Base-by-base conservation (phyloP, 345 rosid species). In the Eucalyptus rudis region DNA sequence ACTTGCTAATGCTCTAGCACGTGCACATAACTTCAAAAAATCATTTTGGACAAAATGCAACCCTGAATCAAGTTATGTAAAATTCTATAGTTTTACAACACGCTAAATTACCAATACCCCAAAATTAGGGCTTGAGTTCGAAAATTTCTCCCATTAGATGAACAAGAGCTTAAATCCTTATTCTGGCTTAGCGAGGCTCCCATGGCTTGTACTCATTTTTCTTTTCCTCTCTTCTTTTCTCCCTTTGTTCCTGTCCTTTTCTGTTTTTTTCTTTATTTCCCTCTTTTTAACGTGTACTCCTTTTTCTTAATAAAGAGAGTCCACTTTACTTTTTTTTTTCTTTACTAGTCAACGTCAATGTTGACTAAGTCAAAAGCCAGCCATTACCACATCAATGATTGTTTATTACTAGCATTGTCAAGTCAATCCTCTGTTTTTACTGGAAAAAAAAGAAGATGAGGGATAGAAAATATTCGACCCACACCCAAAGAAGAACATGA, bases 51-150 rank as follows among this genome's bases (percentile, higher is more conserved):
- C 25, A 54, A 58, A 58, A 0, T 11, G n/a, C 13, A 58, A 58
- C 13, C n/a, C 1, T 25, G 14, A 25, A 10, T 58, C 13, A 5
- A 58, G n/a, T 58, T 25, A 24, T 25, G 7, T 58, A 58, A 58
- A 58, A 25, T 25, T 58, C 29, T 58, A 58, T 2, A 25, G 29
- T 25, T 25, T 25, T 25, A 25, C 3, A 10, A 9, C 29, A 25
- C 0, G n/a, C 29, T 24, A 58, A 58, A 58, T 25, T 58, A 24
- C 1, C n/a, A 2, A 25, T 58, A 2, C 3, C 13, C n/a, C 64
- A 24, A 58, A 58, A 58, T 25, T 58, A 25, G n/a, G 64, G 64
- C 13, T 58, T 10, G 64, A 25, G 29, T 58, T 58, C 3, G 7
- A 25, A 56, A 58, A 58, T 3, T 25, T 58, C n/a, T 58, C n/a